phyloP scores from a whole-genome alignment of 176 grass and related monocot species.

The Pontederia crassipes region DNA sequence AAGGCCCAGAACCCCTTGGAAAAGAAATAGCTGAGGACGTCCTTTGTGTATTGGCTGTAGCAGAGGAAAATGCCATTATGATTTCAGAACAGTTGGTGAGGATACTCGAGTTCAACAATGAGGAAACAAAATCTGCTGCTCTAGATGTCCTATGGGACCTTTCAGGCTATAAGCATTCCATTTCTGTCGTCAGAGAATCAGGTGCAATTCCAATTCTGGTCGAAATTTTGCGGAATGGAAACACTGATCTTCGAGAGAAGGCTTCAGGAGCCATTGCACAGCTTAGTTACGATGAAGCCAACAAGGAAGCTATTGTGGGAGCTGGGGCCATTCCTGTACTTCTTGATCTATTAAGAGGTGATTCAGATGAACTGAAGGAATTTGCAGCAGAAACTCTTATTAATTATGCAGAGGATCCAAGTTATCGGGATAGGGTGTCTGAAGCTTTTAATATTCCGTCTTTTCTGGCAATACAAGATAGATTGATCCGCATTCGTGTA shows the following conservation, averaged over 20 bases:
- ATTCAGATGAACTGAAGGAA: constrained; percentile 12
- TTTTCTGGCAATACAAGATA: constrained; percentile 7
- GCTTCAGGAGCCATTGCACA: constrained; percentile 16
- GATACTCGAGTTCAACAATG: constrained; percentile 1
- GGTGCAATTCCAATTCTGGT: constrained; percentile 8
- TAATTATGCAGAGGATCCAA: constrained; percentile 17
- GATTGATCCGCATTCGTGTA: background rate
- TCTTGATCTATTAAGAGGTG: constrained; percentile 4
- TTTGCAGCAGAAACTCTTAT: constrained; percentile 9
- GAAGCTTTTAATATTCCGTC: constrained; percentile 4
- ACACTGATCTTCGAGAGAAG: constrained; percentile 2
- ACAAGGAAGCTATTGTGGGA: constrained; percentile 10
- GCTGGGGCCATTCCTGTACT: constrained; percentile 11
- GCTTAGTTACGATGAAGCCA: constrained; percentile 14
- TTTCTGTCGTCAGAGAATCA: constrained; percentile 6
- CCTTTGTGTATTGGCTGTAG: constrained; percentile 12
- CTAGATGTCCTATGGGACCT: constrained; percentile 16
- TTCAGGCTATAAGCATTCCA: constrained; percentile 4
- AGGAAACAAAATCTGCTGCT: constrained; percentile 8
- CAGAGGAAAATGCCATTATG: constrained; percentile 11
- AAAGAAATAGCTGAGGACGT: constrained; percentile 21
- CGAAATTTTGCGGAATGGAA: background rate
- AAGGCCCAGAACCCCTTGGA: constrained; percentile 12
- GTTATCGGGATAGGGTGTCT: background rate
- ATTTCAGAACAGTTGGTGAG: constrained; percentile 17